Evolutionary conservation across 2,329 filamentous ascomycete species (phyloP).

Genomic region (Fusarium redolens): DNA sequence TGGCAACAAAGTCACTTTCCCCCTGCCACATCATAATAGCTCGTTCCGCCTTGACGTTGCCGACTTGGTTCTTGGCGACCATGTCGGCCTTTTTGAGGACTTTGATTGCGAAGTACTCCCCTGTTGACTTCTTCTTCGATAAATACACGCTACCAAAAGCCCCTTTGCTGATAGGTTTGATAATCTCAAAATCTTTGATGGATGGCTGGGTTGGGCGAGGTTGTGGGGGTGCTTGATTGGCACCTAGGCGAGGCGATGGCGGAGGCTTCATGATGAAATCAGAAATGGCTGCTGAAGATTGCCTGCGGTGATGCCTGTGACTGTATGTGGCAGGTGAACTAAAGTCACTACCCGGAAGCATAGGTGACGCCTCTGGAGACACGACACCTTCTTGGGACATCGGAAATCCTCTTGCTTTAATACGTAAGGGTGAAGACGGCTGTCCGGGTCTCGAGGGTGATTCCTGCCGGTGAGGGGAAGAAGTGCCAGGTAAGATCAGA

Average conservation of each 20-base stretch:
- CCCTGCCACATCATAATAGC: constrained; percentile 99
- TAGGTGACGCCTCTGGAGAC: constrained; percentile 90
- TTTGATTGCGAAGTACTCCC: constrained; percentile 98
- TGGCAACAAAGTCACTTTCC: constrained; percentile 98
- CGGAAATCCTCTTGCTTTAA: constrained; percentile 79
- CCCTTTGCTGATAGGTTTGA: constrained; percentile 99
- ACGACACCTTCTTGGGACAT: constrained; percentile 73
- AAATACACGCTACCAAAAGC: constrained; percentile 98
- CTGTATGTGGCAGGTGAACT: constrained; percentile 75
- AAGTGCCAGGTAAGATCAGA: constrained; percentile 80
- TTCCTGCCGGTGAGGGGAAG: constrained; percentile 85
- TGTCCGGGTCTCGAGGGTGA: constrained; percentile 84
- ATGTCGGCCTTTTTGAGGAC: constrained; percentile 99
- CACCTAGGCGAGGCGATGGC: constrained; percentile 82
- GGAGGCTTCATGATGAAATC: constrained; percentile 74
- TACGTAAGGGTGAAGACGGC: constrained; percentile 87
- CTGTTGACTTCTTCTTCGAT: constrained; percentile 98
- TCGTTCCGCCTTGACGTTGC: constrained; percentile 97
- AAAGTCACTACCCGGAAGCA: constrained; percentile 85
- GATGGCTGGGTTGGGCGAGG: constrained; percentile 91
- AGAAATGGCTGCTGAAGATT: constrained; percentile 91
- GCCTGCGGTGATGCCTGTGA: constrained; percentile 79
- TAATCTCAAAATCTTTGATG: constrained; percentile 99
- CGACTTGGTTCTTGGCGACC: constrained; percentile 99
- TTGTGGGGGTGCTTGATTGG: constrained; percentile 81